Conservation (phyloP, 371 early-diverging fungal species). For the Mucor lusitanicus region DNA sequence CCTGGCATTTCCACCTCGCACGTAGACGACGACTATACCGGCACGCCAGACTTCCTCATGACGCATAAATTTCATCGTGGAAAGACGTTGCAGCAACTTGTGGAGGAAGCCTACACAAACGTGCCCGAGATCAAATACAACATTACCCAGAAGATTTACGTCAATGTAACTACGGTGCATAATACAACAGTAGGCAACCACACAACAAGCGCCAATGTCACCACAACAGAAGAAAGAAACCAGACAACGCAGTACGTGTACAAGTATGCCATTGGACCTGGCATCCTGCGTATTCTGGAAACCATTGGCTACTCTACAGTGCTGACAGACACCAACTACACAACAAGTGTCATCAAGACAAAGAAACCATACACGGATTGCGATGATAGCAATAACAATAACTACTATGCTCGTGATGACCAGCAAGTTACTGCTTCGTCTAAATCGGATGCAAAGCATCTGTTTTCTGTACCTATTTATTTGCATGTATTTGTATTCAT, state of each 20-base stretch:
- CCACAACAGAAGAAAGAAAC: neutral
- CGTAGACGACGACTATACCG: conserved; percentile 20
- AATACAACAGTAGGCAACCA: conserved; percentile 12
- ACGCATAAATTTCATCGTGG: conserved; percentile 12
- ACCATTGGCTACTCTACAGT: conserved; percentile 41
- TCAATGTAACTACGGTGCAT: conserved; percentile 8
- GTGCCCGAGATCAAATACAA: conserved; percentile 17
- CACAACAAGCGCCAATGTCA: neutral
- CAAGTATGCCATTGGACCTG: conserved; percentile 37
- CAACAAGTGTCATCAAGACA: conserved; percentile 9
- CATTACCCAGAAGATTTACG: neutral
- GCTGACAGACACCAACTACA: conserved; percentile 31
- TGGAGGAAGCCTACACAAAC: conserved; percentile 16
- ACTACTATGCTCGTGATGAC: neutral
- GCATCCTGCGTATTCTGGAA: conserved; percentile 37
- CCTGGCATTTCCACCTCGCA: conserved; percentile 27
- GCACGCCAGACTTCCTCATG: conserved; percentile 32
- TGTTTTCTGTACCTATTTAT: neutral
- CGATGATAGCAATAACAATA: conserved; percentile 12
- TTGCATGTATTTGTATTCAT: neutral
- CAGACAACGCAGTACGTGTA: conserved; percentile 6
- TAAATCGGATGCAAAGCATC: neutral
- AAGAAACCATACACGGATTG: conserved; percentile 10
- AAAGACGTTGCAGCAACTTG: conserved; percentile 9
- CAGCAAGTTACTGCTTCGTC: neutral